Evolutionary conservation across 2,329 filamentous ascomycete genomes (phyloP), one percentile per base, ranked within the genome.

Genomic region (Scytalidium lignicola): DNA sequence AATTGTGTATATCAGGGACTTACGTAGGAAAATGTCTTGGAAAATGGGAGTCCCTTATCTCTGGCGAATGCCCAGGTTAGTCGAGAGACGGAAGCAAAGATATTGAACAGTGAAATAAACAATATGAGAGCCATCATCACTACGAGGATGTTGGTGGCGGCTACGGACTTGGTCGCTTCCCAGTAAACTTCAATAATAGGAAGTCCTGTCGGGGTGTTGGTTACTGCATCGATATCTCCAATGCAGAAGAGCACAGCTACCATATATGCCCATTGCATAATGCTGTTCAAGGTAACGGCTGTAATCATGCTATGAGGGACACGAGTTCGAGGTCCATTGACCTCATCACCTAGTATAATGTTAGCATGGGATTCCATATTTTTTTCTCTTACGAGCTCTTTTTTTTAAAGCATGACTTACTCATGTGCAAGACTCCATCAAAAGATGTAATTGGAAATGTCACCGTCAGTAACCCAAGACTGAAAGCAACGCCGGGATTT

Each of bases 141-240:
- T 0, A 69, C 65, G 65, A 79, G 72, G 8, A 70, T 67, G 13
- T 70, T 73, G 2, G 74, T 71, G 1, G 69, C 74, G 1, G 64
- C 65, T 3, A 62, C 59, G 17, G 67, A 73, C 21, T 61, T 54
- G 2, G 72, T 74, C 3, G 70, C 71, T 51, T 74, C 59, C 42
- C 62, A 58, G 52, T 79, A 79, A 29, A 80, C 71, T 22, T 75
- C 69, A 59, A 74, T 68, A 62, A 75, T 70, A 4, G 75, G 70
- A 52, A 70, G 75, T 0, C 69, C 67, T 10, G 72, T 75, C 1
- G 65, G 62, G 0, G 69, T 65, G 3, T 59, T 49, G 3, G 75
- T 59, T 1, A 70, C 62, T 39, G 58, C 57, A 1, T 62, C 63
- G 17, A 67, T 57, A 4, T 63, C 61, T 3, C 58, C 65, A 41